These are phyloP conservation scores for Pleoardoris graminearum DNA, from an alignment of 2,329 filamentous ascomycete genomes.

Conservation along the genomic window DNA sequence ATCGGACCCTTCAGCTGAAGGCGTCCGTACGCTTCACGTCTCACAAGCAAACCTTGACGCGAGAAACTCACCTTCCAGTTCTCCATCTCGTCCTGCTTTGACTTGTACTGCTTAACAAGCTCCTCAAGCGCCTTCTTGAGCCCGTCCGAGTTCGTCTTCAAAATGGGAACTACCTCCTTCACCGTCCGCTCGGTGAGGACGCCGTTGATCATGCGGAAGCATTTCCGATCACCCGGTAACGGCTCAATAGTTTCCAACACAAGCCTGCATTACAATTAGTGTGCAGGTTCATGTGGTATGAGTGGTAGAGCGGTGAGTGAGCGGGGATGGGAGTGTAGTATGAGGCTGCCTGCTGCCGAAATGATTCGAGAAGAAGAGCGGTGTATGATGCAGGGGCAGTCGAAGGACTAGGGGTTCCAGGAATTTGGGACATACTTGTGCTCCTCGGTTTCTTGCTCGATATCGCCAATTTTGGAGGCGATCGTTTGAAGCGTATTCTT, in stretches of 20 bases:
- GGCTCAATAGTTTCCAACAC: conserved; percentile 90
- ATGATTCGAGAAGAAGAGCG: conserved; percentile 21
- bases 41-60: neutral
- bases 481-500: conserved; percentile 82
- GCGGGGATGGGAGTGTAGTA: neutral
- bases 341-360: conserved; percentile 7
- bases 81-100: conserved; percentile 92
- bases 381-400: conserved; percentile 20
- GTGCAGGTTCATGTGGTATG: conserved; percentile 4
- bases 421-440: conserved; percentile 74
- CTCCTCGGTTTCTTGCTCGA: conserved; percentile 96
- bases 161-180: conserved; percentile 84
- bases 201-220: conserved; percentile 98
- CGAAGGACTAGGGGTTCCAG: neutral
- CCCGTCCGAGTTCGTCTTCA: conserved; percentile 92
- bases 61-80: conserved; percentile 84
- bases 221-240: conserved; percentile 83
- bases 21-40: neutral
- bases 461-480: conserved; percentile 94
- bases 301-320: conserved; percentile 25
- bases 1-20: conserved; percentile 1
- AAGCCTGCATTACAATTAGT: conserved; percentile 63
- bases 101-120: conserved; percentile 93
- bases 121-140: conserved; percentile 93
- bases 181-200: conserved; percentile 94